Percentiles rank a stretch among this genome's conserved stretches.
phyloP scores from a whole-genome alignment of 768 basidiomycete genomes.

The Mycena venus region DNA sequence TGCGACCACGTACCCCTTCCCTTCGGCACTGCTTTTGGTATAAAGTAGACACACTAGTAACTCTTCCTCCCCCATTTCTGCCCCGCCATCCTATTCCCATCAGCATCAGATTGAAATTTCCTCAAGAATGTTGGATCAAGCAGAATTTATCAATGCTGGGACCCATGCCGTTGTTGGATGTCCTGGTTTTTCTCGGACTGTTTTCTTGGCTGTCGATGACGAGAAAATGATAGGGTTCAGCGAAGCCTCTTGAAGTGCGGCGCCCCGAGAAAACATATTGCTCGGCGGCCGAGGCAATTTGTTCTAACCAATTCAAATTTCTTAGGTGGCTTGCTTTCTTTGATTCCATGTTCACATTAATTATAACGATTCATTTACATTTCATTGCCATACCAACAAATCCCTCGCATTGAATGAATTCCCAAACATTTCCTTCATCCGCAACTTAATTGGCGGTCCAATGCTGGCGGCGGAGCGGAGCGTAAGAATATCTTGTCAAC shows the following conservation, averaged over 20 bases:
- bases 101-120: background rate
- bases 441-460: background rate
- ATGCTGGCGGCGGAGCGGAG: background rate
- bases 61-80: background rate
- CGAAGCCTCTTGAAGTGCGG: background rate
- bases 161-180: background rate
- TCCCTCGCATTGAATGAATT: background rate
- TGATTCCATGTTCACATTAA: background rate
- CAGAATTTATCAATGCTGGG: background rate
- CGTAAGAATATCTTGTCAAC: background rate
- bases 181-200: background rate
- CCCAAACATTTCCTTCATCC: background rate
- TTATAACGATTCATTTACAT: background rate
- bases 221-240: background rate
- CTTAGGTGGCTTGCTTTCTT: background rate
- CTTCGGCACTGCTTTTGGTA: background rate
- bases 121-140: background rate
- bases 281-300: background rate
- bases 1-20: background rate
- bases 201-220: background rate
- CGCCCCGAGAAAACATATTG: background rate
- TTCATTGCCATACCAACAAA: background rate
- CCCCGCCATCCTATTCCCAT: background rate
- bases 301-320: background rate
- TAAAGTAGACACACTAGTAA: background rate